A percentile compares a stretch with the other conserved stretches of the same genome.
Conservation (phyloP, 257 asterid species). For the Plectranthus barbatus region DNA sequence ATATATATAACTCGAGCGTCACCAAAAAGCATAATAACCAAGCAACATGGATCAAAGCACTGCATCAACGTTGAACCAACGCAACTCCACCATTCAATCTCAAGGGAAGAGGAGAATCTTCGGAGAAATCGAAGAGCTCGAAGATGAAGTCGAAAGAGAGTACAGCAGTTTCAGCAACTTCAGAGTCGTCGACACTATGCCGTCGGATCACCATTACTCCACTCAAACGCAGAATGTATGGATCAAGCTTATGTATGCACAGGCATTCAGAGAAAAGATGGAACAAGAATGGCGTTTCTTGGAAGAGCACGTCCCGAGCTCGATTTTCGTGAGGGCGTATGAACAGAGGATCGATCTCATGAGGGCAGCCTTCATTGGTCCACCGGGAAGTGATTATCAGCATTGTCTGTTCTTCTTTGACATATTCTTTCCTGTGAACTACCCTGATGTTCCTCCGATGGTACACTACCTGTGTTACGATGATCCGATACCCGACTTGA, state of each 20-base stretch:
- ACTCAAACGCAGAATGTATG: neutral
- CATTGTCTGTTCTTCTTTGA: slow-evolving; percentile 35
- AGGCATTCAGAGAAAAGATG: slow-evolving; percentile 7
- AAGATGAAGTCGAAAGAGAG: slow-evolving; percentile 14
- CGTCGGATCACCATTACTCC: slow-evolving; percentile 21
- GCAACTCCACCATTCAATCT: neutral
- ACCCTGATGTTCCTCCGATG: slow-evolving; percentile 28
- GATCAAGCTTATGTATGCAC: neutral
- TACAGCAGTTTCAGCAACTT: slow-evolving; percentile 20
- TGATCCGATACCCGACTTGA: neutral
- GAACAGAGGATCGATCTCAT: slow-evolving; percentile 22
- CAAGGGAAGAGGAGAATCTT: neutral
- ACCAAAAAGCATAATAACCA: neutral
- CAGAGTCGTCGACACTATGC: neutral
- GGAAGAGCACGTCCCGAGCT: slow-evolving; percentile 4
- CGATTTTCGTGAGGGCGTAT: slow-evolving; percentile 18
- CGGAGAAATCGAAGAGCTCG: slow-evolving; percentile 30
- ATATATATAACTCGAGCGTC: neutral
- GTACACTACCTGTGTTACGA: slow-evolving; percentile 15
- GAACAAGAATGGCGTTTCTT: slow-evolving; percentile 14
- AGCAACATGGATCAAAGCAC: neutral
- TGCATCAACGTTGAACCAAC: neutral
- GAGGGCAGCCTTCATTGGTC: slow-evolving; percentile 29
- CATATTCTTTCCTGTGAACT: slow-evolving; percentile 16
- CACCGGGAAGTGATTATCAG: slow-evolving; percentile 14